These are phyloP conservation scores for Manihot esculenta DNA, from an alignment of 441 rosid species.

Conservation along the genomic window DNA sequence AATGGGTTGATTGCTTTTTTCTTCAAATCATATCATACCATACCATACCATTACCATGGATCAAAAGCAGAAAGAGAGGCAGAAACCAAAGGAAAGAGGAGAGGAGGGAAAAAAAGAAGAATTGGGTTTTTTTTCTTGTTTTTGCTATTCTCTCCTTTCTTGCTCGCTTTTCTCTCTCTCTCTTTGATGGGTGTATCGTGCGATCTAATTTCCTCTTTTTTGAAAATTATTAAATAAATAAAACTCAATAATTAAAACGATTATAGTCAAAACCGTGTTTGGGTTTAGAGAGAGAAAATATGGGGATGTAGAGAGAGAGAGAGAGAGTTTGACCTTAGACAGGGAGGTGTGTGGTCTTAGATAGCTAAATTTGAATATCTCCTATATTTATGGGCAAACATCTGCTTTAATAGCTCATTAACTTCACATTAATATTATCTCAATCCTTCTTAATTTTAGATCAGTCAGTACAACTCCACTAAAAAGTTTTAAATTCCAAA, in stretches of 20 bases:
- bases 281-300: constrained; percentile 15
- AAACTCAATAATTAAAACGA: constrained; percentile 14
- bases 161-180: constrained; percentile 11
- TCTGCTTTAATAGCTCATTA: constrained; percentile 17
- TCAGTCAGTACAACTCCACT: too few species aligned
- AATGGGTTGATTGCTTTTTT: constrained; percentile 32
- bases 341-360: constrained; percentile 13
- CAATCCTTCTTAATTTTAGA: constrained; percentile 22
- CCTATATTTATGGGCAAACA: constrained; percentile 49
- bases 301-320: constrained; percentile 9
- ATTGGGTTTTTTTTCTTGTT: constrained; percentile 18
- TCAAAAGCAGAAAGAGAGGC: constrained; percentile 19
- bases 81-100: constrained; percentile 25
- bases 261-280: constrained; percentile 42
- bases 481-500: too few species aligned
- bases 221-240: constrained; percentile 18
- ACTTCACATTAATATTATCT: too few species aligned
- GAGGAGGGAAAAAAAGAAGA: constrained; percentile 39
- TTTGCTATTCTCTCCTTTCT: neutral
- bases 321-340: constrained; percentile 40
- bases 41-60: neutral
- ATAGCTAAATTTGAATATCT: constrained; percentile 42
- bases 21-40: constrained; percentile 15
- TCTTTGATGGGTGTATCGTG: constrained; percentile 50
- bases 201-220: constrained; percentile 32